Evolutionary conservation across 23 red algal species (phyloP), one percentile per base, ranked within the genome.

Genomic region (Gracilaria gracilis): DNA sequence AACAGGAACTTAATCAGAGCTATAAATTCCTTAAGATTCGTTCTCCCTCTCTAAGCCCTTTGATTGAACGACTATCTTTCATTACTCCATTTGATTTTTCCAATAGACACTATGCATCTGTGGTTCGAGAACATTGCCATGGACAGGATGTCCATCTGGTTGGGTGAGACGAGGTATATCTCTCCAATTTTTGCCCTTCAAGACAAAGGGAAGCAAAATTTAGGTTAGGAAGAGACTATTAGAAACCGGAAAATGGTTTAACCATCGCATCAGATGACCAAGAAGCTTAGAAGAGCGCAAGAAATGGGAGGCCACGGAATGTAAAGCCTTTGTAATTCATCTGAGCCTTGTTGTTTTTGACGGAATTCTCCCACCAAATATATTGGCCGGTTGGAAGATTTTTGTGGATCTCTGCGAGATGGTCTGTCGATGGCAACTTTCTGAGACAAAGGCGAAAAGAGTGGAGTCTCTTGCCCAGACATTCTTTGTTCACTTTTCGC

Each of bases 101-200:
- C 49, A 64, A 36, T 83, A 19, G 80, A 83, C 20, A 27, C 59
- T 11, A 83, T 83, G 49, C 80, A 83, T 65, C 80, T 83, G 0
- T 61, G 24, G 51, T 83, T 83, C 28, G 49, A 83, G 57, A 83
- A 69, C 32, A 20, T 61, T 83, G 80, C 80, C 27, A 23, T n/a
- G 21, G 34, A 61, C 35, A 48, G n/a, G 50, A 7, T 83, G 19
- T 42, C 50, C 31, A 83, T 83, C 19, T 83, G 57, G 80, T n/a
- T 59, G n/a, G 80, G 80, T 40, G 80, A 57, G 27, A 31, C 59
- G 19, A 12, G 44, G 7, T 5, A 5, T 12, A 48, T 12, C 12
- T 48, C 44, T 48, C 12, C 44, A 57, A 83, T 13, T 38, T 34
- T 61, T 25, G 57, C n/a, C 24, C 31, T 38, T n/a, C n/a, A n/a